These are phyloP conservation scores for Diphasiastrum complanatum DNA, from an alignment of 83 land plant genomes.

Conservation along the genomic window DNA sequence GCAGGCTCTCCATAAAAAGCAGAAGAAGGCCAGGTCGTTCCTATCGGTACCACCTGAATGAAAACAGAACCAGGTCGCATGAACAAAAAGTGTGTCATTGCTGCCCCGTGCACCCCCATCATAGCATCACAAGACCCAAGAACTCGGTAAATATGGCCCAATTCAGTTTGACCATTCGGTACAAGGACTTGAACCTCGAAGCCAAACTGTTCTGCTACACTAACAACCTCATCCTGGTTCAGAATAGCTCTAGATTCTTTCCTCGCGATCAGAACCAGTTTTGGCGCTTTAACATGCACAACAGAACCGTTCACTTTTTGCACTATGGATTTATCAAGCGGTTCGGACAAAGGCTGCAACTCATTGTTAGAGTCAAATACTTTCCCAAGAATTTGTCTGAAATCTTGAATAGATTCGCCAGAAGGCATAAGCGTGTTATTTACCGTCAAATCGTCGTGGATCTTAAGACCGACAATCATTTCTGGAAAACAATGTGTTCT, in stretches of 20 bases:
- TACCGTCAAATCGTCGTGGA: constrained; percentile 72
- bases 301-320: no score
- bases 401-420: constrained; percentile 23
- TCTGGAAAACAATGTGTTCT: constrained; percentile 70
- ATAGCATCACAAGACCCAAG: constrained; percentile 52
- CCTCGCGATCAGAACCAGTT: constrained; percentile 49
- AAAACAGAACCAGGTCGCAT: constrained; percentile 75
- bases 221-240: constrained; percentile 46
- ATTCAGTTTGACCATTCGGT: constrained; percentile 49
- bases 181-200: constrained; percentile 46
- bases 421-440: constrained; percentile 45
- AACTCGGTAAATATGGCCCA: constrained; percentile 47
- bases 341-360: no score
- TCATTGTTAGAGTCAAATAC: constrained; percentile 23
- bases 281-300: no score
- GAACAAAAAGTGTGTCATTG: constrained; percentile 87
- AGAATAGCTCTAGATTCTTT: constrained; percentile 51
- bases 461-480: constrained; percentile 59
- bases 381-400: constrained; percentile 18
- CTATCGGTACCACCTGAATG: constrained; percentile 81
- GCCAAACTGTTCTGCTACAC: constrained; percentile 41
- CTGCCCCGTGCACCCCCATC: constrained; percentile 94
- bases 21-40: constrained; percentile 80
- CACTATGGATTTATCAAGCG: background rate
- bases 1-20: constrained; percentile 88